Percentiles rank a stretch among this genome's conserved stretches.
These are phyloP conservation scores for Lepidium didymum DNA, from an alignment of 345 rosid species.

Conservation along the genomic window DNA sequence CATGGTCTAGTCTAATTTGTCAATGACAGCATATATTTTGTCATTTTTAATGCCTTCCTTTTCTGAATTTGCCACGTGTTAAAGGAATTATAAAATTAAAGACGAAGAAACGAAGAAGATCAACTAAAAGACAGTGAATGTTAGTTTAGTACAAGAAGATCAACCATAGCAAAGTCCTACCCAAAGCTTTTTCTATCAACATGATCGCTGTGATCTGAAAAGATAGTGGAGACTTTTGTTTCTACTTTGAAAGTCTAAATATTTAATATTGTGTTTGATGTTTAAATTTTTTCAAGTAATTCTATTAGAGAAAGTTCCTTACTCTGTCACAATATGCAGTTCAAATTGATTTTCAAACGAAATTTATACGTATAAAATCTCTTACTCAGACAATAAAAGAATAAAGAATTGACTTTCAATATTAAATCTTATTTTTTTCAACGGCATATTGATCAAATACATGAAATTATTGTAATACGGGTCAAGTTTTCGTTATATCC, in stretches of 20 bases:
- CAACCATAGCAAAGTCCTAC: background rate
- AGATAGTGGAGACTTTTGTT: background rate
- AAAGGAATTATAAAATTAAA: background rate
- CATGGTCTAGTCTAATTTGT: background rate
- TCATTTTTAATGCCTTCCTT: background rate
- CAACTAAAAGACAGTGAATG: too few relatives aligned
- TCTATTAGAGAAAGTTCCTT: too few relatives aligned
- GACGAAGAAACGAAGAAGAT: background rate
- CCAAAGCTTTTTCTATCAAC: background rate
- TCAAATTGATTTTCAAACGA: background rate
- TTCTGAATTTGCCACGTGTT: background rate
- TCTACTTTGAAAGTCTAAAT: background rate
- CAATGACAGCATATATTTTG: too few relatives aligned
- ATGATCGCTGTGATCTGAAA: background rate
- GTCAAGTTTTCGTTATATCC: conserved; percentile 4
- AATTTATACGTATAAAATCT: background rate
- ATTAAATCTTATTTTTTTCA: background rate
- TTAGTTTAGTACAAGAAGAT: background rate
- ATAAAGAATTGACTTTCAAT: background rate
- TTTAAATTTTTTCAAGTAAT: too few relatives aligned
- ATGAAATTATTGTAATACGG: background rate
- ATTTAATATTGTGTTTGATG: too few relatives aligned
- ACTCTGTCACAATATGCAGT: background rate
- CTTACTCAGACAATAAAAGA: background rate
- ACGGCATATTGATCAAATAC: background rate